Percentiles rank a stretch among this genome's conserved stretches.
phyloP scores from a whole-genome alignment of 2,329 filamentous ascomycete genomes.

The Diaporthe ilicicola region DNA sequence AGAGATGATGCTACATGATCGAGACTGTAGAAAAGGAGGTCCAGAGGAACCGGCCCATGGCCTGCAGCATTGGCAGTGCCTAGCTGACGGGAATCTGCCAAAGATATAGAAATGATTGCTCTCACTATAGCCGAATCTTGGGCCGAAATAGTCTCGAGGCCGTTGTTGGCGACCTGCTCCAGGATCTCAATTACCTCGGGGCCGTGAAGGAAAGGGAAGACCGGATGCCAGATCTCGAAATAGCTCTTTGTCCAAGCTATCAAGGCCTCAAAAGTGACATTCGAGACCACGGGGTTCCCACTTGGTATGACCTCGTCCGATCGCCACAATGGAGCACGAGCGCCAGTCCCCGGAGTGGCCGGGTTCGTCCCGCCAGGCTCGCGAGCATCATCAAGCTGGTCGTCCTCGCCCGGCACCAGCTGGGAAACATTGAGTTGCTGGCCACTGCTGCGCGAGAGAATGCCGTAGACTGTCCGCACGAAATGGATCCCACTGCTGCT shows the following conservation, averaged over 20 bases:
- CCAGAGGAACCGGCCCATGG: conserved; percentile 48
- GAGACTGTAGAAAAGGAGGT: conserved; percentile 55
- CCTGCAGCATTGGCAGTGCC: conserved; percentile 32
- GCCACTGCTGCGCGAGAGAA: conserved; percentile 45
- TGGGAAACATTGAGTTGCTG: conserved; percentile 38
- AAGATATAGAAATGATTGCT: conserved; percentile 60
- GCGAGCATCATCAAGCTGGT: conserved; percentile 49
- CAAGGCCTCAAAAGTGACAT: conserved; percentile 56
- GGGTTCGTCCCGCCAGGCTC: neutral
- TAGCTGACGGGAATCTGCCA: conserved; percentile 59
- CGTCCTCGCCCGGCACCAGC: conserved; percentile 66
- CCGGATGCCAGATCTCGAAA: conserved; percentile 66
- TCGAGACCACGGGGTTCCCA: conserved; percentile 15
- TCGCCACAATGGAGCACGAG: conserved; percentile 44
- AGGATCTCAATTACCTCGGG: conserved; percentile 58
- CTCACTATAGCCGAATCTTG: conserved; percentile 28
- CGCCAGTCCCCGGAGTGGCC: conserved; percentile 37
- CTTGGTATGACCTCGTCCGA: conserved; percentile 44
- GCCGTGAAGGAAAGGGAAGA: conserved; percentile 64
- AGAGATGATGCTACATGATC: conserved; percentile 60
- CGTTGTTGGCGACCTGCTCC: conserved; percentile 49
- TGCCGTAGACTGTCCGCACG: conserved; percentile 61
- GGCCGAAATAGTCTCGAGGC: conserved; percentile 43
- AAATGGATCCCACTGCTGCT: conserved; percentile 68
- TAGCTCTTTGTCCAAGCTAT: conserved; percentile 60